Conservation (phyloP, 2,329 filamentous ascomycete genomes). For the Leptographium wingfieldii region DNA sequence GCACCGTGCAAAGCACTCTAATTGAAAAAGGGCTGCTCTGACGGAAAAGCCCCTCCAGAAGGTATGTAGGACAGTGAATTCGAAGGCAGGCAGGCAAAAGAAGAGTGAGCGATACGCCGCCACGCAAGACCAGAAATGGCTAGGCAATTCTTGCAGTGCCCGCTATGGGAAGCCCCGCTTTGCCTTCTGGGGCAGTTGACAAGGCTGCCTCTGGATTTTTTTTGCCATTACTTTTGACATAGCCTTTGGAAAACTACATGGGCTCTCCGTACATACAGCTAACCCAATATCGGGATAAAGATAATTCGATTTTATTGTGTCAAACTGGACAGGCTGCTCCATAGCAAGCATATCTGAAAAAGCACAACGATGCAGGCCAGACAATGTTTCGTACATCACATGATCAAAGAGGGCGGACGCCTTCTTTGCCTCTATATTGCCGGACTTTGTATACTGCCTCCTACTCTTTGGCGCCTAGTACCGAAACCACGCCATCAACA, state of each 20-base stretch:
- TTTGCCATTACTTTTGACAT: background rate
- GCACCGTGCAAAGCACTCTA: background rate
- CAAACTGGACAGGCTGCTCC: background rate
- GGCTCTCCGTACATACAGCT: too few species aligned
- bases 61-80: background rate
- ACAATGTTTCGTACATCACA: background rate
- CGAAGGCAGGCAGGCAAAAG: background rate
- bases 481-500: conserved; percentile 59
- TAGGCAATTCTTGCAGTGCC: background rate
- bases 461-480: conserved; percentile 46
- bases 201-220: background rate
- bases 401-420: background rate
- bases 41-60: background rate
- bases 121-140: background rate
- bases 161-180: background rate
- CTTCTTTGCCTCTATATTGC: background rate
- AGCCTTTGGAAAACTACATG: too few species aligned
- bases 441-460: background rate
- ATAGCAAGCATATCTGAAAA: background rate
- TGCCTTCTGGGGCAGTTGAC: background rate
- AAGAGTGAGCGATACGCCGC: background rate
- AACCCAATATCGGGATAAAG: too few species aligned
- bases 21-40: background rate
- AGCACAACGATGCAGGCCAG: background rate
- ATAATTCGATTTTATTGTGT: too few species aligned